These are phyloP conservation scores for Candida pseudocylindracea DNA, from an alignment of 1,139 yeast genomes.

Conservation along the genomic window DNA sequence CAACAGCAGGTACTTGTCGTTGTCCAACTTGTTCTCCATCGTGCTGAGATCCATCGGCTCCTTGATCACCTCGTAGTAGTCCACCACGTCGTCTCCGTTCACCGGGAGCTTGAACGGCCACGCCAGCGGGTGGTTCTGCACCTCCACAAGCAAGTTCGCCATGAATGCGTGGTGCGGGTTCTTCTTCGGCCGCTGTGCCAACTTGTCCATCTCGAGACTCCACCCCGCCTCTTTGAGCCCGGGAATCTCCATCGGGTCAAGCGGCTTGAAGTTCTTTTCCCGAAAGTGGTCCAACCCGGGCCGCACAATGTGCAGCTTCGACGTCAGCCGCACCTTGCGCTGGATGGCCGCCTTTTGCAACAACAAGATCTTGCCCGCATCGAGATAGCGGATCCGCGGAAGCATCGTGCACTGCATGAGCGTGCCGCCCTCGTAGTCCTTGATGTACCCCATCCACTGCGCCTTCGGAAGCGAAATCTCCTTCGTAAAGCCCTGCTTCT, in stretches of 20 bases:
- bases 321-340: conserved; percentile 58
- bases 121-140: conserved; percentile 92
- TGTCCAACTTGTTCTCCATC: conserved; percentile 85
- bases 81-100: conserved; percentile 83
- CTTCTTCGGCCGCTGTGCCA: conserved; percentile 86
- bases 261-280: conserved; percentile 10
- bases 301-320: conserved; percentile 59
- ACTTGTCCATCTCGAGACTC: conserved; percentile 95
- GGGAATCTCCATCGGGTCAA: conserved; percentile 49
- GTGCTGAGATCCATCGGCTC: conserved; percentile 98
- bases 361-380: conserved; percentile 64
- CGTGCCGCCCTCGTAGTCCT: conserved; percentile 98
- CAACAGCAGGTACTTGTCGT: conserved; percentile 75
- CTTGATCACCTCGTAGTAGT: conserved; percentile 85
- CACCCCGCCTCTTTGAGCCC: conserved; percentile 88
- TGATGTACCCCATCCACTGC: conserved; percentile 96
- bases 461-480: conserved; percentile 72
- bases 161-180: conserved; percentile 90
- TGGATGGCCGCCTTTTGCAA: conserved; percentile 84
- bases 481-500: conserved; percentile 94
- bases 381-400: conserved; percentile 68
- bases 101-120: conserved; percentile 97
- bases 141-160: conserved; percentile 70
- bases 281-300: conserved; percentile 58
- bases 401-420: conserved; percentile 94